Percentiles rank a stretch among this genome's conserved stretches.
phyloP scores from a whole-genome alignment of 2,329 filamentous ascomycete genomes.

The Talaromyces funiculosus region DNA sequence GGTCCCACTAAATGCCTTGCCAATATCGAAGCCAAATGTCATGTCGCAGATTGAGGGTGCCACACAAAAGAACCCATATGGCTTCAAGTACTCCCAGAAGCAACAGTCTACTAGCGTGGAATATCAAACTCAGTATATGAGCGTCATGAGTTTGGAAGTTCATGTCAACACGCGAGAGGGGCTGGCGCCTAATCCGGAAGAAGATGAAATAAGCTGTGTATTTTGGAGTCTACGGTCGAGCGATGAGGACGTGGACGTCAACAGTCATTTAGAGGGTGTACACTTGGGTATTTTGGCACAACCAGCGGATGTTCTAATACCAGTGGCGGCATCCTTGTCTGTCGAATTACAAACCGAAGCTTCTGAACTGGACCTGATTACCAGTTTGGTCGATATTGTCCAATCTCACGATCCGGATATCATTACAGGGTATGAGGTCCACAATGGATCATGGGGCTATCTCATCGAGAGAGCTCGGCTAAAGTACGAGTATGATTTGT shows the following conservation, averaged over 20 bases:
- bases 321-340: conserved; percentile 56
- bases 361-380: conserved; percentile 78
- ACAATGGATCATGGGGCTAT: conserved; percentile 92
- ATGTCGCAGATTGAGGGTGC: conserved; percentile 84
- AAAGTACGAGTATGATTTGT: conserved; percentile 85
- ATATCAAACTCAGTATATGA: conserved; percentile 91
- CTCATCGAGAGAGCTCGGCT: conserved; percentile 80
- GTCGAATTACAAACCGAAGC: conserved; percentile 67
- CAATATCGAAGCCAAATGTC: conserved; percentile 22
- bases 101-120: conserved; percentile 68
- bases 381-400: conserved; percentile 81
- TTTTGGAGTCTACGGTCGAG: conserved; percentile 87
- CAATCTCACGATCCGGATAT: conserved; percentile 82
- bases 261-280: conserved; percentile 45
- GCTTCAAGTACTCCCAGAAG: conserved; percentile 80
- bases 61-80: conserved; percentile 74
- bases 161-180: conserved; percentile 82
- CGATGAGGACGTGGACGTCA: conserved; percentile 52
- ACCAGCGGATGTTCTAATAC: conserved; percentile 55
- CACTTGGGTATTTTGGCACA: conserved; percentile 69
- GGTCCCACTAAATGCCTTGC: not conserved
- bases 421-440: conserved; percentile 89
- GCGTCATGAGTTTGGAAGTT: conserved; percentile 86
- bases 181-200: conserved; percentile 79
- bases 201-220: conserved; percentile 80